Base-by-base conservation (phyloP, 345 rosid species). In the Ceriops zippeliana region DNA sequence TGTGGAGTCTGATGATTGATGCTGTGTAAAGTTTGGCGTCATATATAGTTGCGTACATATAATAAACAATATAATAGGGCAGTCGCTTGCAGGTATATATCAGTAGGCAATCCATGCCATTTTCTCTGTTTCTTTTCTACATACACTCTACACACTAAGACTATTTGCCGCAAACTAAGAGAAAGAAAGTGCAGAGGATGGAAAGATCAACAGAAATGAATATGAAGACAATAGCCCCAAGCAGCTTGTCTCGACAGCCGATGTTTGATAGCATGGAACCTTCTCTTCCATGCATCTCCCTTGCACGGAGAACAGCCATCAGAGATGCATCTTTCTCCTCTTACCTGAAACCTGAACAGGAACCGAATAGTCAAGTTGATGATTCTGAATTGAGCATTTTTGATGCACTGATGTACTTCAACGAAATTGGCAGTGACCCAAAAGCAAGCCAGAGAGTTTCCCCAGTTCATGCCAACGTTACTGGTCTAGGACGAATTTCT, bases 351-450 rank as follows among this genome's bases (percentile, higher is more conserved):
- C 78, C 70, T 13, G 57, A 10, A 4, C 62, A 52, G 42, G 70
- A 70, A 42, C 67, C 27, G n/a, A 7, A 47, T 26, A 63, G 9
- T 51, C 77, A 19, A 30, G 61, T 32, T 37, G 93, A 85, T 20
- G 90, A 90, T 58, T 46, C 83, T 0, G 96, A 92, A 73, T 66
- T 90, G 37, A 82, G 90, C 74, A 85, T 92, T 52, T 89, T 92
- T 24, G 91, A 90, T 54, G 98, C 96, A 7, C 75, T 72, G 58
- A 85, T 80, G 49, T 88, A 89, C 84, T 89, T 92, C 78, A 84
- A 78, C 32, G 89, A 84, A 32, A 65, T 63, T 68, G 75, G 64
- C 6, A 32, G 28, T n/a, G 83, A 77, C 7, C 51, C 80, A 9
- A 69, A 38, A 58, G 52, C 68, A 34, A 71, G 77, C 74, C 80